Base-by-base conservation (phyloP, 2,329 filamentous ascomycete species). In the Beauveria brongniartii region DNA sequence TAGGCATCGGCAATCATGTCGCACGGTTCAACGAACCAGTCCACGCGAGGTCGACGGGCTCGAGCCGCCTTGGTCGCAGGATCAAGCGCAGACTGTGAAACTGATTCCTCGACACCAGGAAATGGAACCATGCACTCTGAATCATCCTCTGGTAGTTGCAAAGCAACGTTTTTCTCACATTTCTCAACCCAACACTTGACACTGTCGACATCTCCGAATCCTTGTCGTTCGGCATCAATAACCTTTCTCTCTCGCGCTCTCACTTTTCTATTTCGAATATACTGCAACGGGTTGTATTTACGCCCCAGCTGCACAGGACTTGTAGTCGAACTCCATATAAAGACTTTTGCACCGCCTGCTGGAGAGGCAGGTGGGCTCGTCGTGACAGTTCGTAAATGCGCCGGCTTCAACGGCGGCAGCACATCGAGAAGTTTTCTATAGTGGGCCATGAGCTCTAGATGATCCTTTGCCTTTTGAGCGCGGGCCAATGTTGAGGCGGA, bases 1-100 rank as follows among this genome's bases (percentile, higher is more conserved):
- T 92, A 91, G 1, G 89, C 81, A 75, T 99, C 94, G 5, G 92
- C 92, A 52, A 97, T 78, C 72, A 97, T 82, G 70, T 97, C 92
- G 61, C 90, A 87, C 0, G 93, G 90, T 50, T 89, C 84, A 20
- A 92, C 84, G 44, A 84, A 82, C 94, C 94, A 97, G 69, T 96
- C 92, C 26, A 92, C 85, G 62, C 90, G 84, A 1, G 89, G 87
- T 54, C 91, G 84, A 61, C 86, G 85, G 3, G 84, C 77, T 63
- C 91, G 91, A 14, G 78, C 76, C 63, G 77, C 73, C 50, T 72
- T 77, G n/a, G 71, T 73, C 50, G 73, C 76, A 62, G 73, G 70
- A 37, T 80, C 74, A 5, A 77, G 75, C n/a, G 78, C 74, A 20
- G 66, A 68, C 30, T 79, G 77, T 9, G 74, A 68, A 4, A 74